phyloP scores from a whole-genome alignment of 2,329 filamentous ascomycete genomes.

The Alternaria sp. region DNA sequence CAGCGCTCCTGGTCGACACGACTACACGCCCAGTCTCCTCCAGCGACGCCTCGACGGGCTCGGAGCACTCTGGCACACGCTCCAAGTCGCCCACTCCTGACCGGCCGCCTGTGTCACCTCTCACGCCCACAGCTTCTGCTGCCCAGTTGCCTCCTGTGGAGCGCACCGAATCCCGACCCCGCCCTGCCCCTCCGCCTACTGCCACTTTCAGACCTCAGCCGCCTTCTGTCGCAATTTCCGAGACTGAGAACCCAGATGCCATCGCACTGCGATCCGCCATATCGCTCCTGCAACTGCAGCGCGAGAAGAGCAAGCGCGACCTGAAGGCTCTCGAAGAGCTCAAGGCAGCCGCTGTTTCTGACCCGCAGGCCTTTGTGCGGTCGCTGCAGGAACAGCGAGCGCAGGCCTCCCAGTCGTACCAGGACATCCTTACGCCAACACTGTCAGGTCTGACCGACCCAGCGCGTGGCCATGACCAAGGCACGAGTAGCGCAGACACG shows the following conservation, averaged over 20 bases:
- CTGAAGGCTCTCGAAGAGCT: slow-evolving; percentile 73
- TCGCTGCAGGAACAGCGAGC: slow-evolving; percentile 70
- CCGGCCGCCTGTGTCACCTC: slow-evolving; percentile 53
- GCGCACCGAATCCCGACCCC: slow-evolving; percentile 36
- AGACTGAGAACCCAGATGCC: slow-evolving; percentile 77
- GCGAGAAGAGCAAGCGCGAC: slow-evolving; percentile 77
- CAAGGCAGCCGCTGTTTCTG: slow-evolving; percentile 73
- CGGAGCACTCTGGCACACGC: slow-evolving; percentile 31
- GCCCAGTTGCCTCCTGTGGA: slow-evolving; percentile 48
- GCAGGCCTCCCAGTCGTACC: slow-evolving; percentile 42
- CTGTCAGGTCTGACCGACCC: slow-evolving; percentile 50
- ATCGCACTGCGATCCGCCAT: slow-evolving; percentile 87
- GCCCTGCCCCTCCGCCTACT: slow-evolving; percentile 41
- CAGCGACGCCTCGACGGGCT: slow-evolving; percentile 37
- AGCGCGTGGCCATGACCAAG: slow-evolving; percentile 31
- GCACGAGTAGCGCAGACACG: slow-evolving; percentile 29
- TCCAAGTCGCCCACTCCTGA: slow-evolving; percentile 46
- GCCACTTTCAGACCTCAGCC: slow-evolving; percentile 55
- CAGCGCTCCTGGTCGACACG: slow-evolving; percentile 48
- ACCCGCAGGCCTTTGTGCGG: slow-evolving; percentile 75
- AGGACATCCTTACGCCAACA: slow-evolving; percentile 50
- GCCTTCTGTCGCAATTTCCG: slow-evolving; percentile 56
- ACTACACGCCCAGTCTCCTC: slow-evolving; percentile 37
- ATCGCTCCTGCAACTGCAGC: slow-evolving; percentile 85
- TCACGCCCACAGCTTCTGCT: slow-evolving; percentile 49